Conservation (phyloP, 2,329 filamentous ascomycete species). For the Chaetothyriales sp. region DNA sequence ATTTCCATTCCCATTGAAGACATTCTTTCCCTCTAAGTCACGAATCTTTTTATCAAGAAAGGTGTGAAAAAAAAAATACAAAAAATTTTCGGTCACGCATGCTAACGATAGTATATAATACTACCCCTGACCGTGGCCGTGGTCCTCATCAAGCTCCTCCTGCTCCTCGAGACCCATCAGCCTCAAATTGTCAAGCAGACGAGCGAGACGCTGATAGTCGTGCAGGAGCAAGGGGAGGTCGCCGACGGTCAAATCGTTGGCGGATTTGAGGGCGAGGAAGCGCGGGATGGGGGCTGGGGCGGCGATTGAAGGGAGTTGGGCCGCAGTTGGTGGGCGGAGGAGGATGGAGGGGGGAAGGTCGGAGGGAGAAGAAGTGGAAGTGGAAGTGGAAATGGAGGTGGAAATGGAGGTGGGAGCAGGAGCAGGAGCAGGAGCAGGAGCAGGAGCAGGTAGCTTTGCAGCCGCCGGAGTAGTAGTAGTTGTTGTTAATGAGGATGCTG, state of each 20-base stretch:
- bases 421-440: neutral
- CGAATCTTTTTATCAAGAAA: too few relatives aligned
- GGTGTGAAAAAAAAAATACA: too few relatives aligned
- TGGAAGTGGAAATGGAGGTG: constrained; percentile 39
- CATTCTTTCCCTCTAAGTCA: neutral
- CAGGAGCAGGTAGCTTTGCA: constrained; percentile 1
- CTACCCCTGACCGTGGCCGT: neutral
- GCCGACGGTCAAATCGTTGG: constrained; percentile 54
- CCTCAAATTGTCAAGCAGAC: constrained; percentile 12
- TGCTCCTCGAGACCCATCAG: constrained; percentile 2
- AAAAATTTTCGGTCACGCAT: too few relatives aligned
- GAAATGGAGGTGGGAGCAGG: constrained; percentile 28
- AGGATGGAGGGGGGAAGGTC: neutral
- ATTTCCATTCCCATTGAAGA: too few relatives aligned
- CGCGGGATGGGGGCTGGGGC: constrained; percentile 49
- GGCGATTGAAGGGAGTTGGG: constrained; percentile 9
- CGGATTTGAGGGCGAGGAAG: constrained; percentile 58
- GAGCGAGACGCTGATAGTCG: constrained; percentile 59
- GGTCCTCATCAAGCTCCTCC: constrained; percentile 2
- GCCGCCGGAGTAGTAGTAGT: constrained; percentile 6
- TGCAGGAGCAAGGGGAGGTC: constrained; percentile 57
- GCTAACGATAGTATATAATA: neutral
- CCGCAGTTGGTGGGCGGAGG: constrained; percentile 36
- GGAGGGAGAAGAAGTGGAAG: constrained; percentile 42
- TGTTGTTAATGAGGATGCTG: constrained; percentile 21